Evolutionary conservation across 2,329 filamentous ascomycete species (phyloP), one percentile per base, ranked within the genome.

Genomic region (Neoarthrinium moseri): DNA sequence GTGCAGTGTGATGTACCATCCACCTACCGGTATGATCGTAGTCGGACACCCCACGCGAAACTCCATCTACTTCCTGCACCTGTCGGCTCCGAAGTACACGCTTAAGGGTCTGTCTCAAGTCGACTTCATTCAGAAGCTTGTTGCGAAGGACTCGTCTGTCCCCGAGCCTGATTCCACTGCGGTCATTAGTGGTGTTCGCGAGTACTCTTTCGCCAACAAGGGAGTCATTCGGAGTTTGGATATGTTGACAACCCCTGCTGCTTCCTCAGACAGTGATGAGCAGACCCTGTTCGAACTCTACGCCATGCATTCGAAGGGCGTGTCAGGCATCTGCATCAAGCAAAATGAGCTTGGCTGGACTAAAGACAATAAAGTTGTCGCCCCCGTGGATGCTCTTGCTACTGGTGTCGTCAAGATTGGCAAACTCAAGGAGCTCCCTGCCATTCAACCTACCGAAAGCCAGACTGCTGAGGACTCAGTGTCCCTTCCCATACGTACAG

Each of bases 31-130:
- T 47, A 95, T 97, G 72, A 88, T 99, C 62, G 83, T 95, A 50
- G 87, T 99, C 50, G 95, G 92, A 27, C 94, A 99, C 61, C 94
- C 95, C 10, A 97, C 92, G 2, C 84, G 94, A 53, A 99, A 99
- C 72, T 96, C 91, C 6, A 85, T 99, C 66, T 99, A 96, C 73
- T 95, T 99, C 70, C 83, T 96, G 41, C 92, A 97, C 60, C 75
- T 99, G 29, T 97, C 92, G 43, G 92, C 91, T 32, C 94, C 94
- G 17, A 90, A 90, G 68, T 97, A 99, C 73, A 89, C 86, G 58
- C 74, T 97, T 50, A 83, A 81, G 71, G 78, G 81, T 53, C 81
- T 96, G 67, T 87, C 88, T 21, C 94, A 99, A 71, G 91, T 92
- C 40, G 84, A 86, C 20, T 99, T 91, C 67, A 85, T 96, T 55